Conservation (phyloP, 495 filamentous ascomycete species). For the Acidiella bohemica region DNA sequence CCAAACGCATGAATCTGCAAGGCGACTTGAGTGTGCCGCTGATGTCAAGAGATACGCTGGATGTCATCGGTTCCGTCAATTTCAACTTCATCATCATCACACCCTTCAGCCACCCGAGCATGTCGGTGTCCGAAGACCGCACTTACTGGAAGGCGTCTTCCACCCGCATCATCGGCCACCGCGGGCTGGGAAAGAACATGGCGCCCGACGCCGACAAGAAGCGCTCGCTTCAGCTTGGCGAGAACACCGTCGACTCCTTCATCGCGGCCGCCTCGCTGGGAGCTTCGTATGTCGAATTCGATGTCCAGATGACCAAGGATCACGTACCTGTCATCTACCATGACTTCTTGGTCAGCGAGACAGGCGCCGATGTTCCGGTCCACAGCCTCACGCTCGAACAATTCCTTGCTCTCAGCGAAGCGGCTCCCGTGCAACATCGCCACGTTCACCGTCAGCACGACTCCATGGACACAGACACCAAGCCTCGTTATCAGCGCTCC, state of each 20-base stretch:
- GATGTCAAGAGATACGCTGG: slow-evolving; percentile 61
- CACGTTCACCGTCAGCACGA: background rate
- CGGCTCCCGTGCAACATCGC: slow-evolving; percentile 25
- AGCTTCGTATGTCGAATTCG: slow-evolving; percentile 80
- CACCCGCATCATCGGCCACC: slow-evolving; percentile 88
- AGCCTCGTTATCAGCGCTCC: slow-evolving; percentile 20
- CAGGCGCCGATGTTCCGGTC: slow-evolving; percentile 91
- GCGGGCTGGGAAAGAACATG: slow-evolving; percentile 86
- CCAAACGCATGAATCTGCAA: slow-evolving; percentile 71
- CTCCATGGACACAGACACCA: slow-evolving; percentile 1
- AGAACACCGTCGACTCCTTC: slow-evolving; percentile 91
- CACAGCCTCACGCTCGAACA: slow-evolving; percentile 90
- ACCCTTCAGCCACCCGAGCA: slow-evolving; percentile 84
- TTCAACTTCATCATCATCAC: slow-evolving; percentile 96
- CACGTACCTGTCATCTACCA: slow-evolving; percentile 98
- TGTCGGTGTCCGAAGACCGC: slow-evolving; percentile 74
- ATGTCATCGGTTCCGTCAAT: slow-evolving; percentile 84
- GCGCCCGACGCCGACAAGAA: slow-evolving; percentile 36
- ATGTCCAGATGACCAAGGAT: slow-evolving; percentile 97
- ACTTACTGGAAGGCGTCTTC: slow-evolving; percentile 88
- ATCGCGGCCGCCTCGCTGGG: slow-evolving; percentile 91
- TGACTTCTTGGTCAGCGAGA: slow-evolving; percentile 97
- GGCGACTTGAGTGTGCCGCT: slow-evolving; percentile 91
- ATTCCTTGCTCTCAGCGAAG: slow-evolving; percentile 74
- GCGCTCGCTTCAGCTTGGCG: slow-evolving; percentile 81